Conservation (phyloP, 257 asterid species). For the Nicotiana tabacum region DNA sequence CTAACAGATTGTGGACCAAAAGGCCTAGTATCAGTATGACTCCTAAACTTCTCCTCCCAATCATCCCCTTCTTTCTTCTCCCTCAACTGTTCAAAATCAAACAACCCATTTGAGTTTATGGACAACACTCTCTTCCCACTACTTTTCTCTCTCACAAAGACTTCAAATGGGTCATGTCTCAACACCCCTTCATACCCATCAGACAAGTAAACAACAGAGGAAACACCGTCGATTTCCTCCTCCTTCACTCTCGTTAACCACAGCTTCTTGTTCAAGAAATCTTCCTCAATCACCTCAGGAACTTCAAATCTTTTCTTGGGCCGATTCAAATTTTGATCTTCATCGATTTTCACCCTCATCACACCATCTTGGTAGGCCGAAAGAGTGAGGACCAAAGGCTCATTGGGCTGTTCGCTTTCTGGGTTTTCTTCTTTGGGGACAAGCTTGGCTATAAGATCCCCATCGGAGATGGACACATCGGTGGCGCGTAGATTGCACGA, state of each 20-base stretch:
- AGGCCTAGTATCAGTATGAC: constrained; percentile 80
- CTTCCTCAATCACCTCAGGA: constrained; percentile 81
- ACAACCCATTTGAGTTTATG: constrained; percentile 80
- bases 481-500: constrained; percentile 52
- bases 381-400: constrained; percentile 58
- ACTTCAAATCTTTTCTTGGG: constrained; percentile 93
- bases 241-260: constrained; percentile 66
- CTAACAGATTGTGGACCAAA: constrained; percentile 93
- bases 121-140: constrained; percentile 70
- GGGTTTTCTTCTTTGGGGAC: constrained; percentile 33
- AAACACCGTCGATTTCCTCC: constrained; percentile 47
- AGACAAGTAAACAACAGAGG: constrained; percentile 67
- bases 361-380: constrained; percentile 88
- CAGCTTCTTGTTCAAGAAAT: constrained; percentile 57
- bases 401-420: constrained; percentile 24
- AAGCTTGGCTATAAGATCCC: constrained; percentile 78
- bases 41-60: constrained; percentile 88
- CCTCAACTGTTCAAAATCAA: constrained; percentile 86
- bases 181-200: constrained; percentile 87
- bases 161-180: constrained; percentile 88
- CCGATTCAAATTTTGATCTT: constrained; percentile 60
- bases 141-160: constrained; percentile 79
- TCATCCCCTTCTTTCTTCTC: constrained; percentile 65
- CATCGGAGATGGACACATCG: constrained; percentile 67
- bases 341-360: constrained; percentile 83